Percentiles rank a stretch among this genome's conserved stretches.
Conservation (phyloP, 2,329 filamentous ascomycete species). For the Pestalotiopsis fici region DNA sequence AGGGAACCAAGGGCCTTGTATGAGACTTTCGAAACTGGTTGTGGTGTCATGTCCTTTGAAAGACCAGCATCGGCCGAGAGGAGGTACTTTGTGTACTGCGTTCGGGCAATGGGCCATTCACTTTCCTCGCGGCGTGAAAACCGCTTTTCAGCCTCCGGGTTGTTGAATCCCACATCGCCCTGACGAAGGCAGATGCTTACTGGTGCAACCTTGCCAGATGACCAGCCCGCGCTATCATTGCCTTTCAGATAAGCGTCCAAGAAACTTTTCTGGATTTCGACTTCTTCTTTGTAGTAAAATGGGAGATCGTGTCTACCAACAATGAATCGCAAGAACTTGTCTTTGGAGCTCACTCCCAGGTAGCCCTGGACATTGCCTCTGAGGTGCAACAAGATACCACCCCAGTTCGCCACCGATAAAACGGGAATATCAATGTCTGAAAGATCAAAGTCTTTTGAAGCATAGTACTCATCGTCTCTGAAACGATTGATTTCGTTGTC, state of each 20-base stretch:
- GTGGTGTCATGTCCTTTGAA: constrained; percentile 19
- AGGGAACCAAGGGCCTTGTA: constrained; percentile 57
- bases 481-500: constrained; percentile 41
- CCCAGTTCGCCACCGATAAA: constrained; percentile 70
- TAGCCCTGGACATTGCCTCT: constrained; percentile 70
- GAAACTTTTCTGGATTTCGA: constrained; percentile 67
- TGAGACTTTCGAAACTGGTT: constrained; percentile 40
- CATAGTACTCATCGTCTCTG: constrained; percentile 65
- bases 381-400: constrained; percentile 68
- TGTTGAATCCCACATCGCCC: constrained; percentile 67
- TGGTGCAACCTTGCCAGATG: constrained; percentile 13
- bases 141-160: constrained; percentile 57
- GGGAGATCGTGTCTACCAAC: constrained; percentile 71
- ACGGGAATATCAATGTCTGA: constrained; percentile 68
- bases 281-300: constrained; percentile 71
- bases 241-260: constrained; percentile 71
- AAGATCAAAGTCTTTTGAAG: constrained; percentile 64
- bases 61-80: constrained; percentile 45
- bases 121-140: constrained; percentile 58
- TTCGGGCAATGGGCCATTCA: constrained; percentile 69
- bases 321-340: constrained; percentile 71
- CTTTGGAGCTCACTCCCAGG: constrained; percentile 60
- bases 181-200: not conserved
- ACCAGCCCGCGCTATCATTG: constrained; percentile 63
- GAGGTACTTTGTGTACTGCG: constrained; percentile 62